Conservation (phyloP, 169 alveolate genomes). For the Plasmodium vinckei region DNA sequence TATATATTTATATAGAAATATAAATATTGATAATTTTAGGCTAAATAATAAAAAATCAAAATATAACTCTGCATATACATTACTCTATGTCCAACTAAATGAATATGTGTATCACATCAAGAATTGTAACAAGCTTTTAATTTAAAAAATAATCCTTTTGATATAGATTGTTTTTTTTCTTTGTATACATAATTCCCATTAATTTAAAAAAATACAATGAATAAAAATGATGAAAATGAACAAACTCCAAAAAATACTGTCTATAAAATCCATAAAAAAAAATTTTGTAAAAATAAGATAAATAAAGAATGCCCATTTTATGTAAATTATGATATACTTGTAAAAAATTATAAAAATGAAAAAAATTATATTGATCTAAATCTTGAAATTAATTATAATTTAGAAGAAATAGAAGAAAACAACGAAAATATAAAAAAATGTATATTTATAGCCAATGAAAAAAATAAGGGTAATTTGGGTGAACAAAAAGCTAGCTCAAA, state of each 20-base stretch:
- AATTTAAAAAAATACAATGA: neutral
- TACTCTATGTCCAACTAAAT: too few relatives aligned
- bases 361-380: conserved; percentile 43
- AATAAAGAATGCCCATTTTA: conserved; percentile 18
- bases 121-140: too few relatives aligned
- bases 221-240: neutral
- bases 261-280: neutral
- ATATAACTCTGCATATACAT: neutral
- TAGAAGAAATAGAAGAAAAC: conserved; percentile 50
- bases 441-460: neutral
- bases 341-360: conserved; percentile 21
- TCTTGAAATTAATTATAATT: conserved; percentile 53
- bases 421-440: conserved; percentile 44
- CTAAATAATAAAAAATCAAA: neutral
- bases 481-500: neutral
- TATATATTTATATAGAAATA: neutral
- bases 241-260: neutral
- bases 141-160: neutral
- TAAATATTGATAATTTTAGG: neutral
- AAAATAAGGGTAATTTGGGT: neutral
- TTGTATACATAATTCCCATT: neutral
- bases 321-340: conserved; percentile 33
- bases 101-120: too few relatives aligned
- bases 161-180: neutral
- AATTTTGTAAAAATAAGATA: conserved; percentile 1